Conservation (phyloP, 441 rosid species). For the Rhodomyrtus psidioides region DNA sequence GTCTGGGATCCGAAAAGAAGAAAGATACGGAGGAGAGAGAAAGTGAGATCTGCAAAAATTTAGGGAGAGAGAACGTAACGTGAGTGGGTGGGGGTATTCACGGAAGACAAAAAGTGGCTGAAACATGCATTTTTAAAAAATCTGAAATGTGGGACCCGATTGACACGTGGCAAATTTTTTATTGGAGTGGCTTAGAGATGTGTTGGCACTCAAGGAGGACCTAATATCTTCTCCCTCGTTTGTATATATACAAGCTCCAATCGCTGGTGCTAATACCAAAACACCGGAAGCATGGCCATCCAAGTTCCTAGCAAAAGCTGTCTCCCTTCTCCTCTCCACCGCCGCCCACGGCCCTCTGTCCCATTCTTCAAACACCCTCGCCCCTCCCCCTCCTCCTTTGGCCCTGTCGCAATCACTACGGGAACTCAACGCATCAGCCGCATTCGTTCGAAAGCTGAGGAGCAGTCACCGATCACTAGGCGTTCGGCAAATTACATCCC, state of each 20-base stretch:
- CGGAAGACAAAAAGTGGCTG: no score
- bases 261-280: background rate
- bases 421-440: background rate
- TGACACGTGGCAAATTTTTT: no score
- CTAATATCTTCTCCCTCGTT: no score
- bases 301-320: background rate
- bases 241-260: background rate
- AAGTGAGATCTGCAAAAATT: no score
- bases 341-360: background rate
- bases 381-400: background rate
- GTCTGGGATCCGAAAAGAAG: no score
- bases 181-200: no score
- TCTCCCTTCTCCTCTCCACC: background rate
- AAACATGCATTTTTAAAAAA: no score
- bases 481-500: background rate
- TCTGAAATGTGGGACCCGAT: no score
- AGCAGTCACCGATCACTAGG: background rate
- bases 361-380: background rate
- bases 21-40: no score
- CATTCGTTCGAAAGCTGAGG: background rate
- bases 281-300: background rate
- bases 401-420: background rate
- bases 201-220: no score
- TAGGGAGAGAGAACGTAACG: no score
- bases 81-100: no score